A percentile compares a stretch with the other conserved stretches of the same genome.
These are phyloP conservation scores for Kernera saxatilis DNA, from an alignment of 345 rosid genomes.

Conservation along the genomic window DNA sequence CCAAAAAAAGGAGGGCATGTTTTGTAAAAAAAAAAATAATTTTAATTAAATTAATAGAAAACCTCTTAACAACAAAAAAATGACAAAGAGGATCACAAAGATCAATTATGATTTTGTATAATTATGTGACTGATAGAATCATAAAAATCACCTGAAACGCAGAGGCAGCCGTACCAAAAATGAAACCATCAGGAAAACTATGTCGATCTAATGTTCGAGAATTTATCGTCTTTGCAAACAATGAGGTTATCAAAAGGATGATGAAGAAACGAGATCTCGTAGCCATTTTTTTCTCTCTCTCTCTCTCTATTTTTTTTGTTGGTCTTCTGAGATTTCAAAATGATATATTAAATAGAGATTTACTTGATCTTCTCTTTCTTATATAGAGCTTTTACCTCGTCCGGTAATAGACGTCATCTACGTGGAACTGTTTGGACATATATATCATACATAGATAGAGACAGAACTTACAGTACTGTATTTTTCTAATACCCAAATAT, in stretches of 20 bases:
- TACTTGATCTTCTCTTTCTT: neutral
- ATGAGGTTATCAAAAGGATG: neutral
- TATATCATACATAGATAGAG: neutral
- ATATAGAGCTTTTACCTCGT: constrained; percentile 16
- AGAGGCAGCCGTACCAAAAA: constrained; percentile 71
- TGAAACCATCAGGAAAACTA: constrained; percentile 56
- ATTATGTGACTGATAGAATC: neutral
- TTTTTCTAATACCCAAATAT: neutral
- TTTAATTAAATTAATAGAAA: too few species aligned
- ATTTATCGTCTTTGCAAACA: neutral
- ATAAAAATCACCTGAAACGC: constrained; percentile 53
- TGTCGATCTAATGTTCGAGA: constrained; percentile 17
- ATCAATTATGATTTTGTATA: neutral
- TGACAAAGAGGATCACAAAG: too few species aligned
- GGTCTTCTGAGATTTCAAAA: constrained; percentile 3
- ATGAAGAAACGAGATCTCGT: neutral
- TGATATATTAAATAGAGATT: neutral
- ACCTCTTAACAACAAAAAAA: neutral
- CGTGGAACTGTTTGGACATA: constrained; percentile 16
- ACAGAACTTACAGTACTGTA: neutral
- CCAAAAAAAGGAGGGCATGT: neutral
- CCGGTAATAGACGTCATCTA: constrained; percentile 12
- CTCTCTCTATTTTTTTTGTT: neutral
- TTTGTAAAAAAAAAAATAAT: neutral
- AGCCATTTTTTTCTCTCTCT: neutral